Evolutionary conservation across 768 basidiomycete genomes (phyloP).

Genomic region (Tulasnella sp.): DNA sequence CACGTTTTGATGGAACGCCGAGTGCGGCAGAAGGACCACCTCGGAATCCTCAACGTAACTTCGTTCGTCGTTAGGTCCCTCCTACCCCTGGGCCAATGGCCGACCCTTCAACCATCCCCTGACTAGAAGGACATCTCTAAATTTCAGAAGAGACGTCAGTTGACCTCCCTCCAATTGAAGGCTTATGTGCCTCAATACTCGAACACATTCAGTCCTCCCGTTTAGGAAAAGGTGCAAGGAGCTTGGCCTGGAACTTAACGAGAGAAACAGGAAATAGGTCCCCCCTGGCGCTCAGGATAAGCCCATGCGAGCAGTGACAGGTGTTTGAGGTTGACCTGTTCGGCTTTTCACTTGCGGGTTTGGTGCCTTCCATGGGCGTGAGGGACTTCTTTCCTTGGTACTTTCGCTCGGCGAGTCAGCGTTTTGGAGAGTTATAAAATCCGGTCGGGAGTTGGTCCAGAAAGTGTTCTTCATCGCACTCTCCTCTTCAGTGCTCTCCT

Average conservation of each 20-base stretch:
- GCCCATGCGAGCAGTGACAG: background rate
- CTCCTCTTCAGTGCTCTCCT: background rate
- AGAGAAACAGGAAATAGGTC: too few species aligned
- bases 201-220: background rate
- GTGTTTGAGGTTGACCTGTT: background rate
- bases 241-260: background rate
- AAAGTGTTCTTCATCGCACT: background rate
- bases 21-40: background rate
- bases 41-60: background rate
- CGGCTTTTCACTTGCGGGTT: too few species aligned
- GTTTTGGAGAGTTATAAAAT: background rate
- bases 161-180: background rate
- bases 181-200: background rate
- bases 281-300: too few species aligned
- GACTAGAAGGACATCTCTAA: background rate
- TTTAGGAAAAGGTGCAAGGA: background rate
- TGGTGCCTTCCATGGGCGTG: background rate
- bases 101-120: background rate
- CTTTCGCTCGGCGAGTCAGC: background rate
- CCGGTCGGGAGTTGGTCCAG: background rate
- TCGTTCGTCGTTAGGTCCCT: background rate
- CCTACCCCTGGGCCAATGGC: background rate
- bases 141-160: background rate
- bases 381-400: background rate
- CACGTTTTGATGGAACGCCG: too few species aligned